These are phyloP conservation scores for Trichoderma sp. DNA, from an alignment of 2,329 filamentous ascomycete genomes.

Conservation along the genomic window DNA sequence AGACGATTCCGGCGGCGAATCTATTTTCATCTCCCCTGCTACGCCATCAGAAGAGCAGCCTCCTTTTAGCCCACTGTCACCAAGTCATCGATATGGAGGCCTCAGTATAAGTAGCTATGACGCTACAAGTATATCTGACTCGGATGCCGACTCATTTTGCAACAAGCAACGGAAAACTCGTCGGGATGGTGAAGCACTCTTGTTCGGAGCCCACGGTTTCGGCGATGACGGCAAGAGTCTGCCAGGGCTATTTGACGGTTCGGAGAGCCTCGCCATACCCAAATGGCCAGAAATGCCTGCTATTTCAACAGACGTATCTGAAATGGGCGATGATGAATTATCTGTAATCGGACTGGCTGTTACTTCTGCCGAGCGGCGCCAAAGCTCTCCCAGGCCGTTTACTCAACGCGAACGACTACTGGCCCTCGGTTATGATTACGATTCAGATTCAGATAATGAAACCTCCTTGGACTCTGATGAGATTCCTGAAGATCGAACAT, in stretches of 20 bases:
- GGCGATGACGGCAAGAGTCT: constrained; percentile 39
- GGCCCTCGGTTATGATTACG: constrained; percentile 33
- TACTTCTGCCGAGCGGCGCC: background rate
- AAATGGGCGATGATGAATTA: constrained; percentile 19
- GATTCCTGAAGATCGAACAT: constrained; percentile 17
- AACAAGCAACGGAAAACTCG: constrained; percentile 24
- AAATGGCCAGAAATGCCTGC: constrained; percentile 4
- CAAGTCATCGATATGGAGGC: background rate
- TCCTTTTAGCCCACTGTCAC: background rate
- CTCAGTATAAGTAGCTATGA: constrained; percentile 24
- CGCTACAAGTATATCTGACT: constrained; percentile 23
- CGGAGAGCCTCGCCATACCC: background rate
- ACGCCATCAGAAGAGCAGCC: constrained; percentile 13
- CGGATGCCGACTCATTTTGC: constrained; percentile 41
- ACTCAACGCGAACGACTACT: constrained; percentile 30
- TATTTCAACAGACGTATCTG: constrained; percentile 13
- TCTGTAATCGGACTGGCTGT: constrained; percentile 6
- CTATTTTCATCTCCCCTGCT: constrained; percentile 24
- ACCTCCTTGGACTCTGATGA: constrained; percentile 13
- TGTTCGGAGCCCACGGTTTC: constrained; percentile 42
- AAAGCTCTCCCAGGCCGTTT: constrained; percentile 17
- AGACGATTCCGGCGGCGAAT: constrained; percentile 24
- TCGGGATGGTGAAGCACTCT: constrained; percentile 41
- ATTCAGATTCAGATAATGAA: constrained; percentile 29
- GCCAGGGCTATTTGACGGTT: constrained; percentile 33